Percentiles rank a stretch among this genome's conserved stretches.
phyloP scores from a whole-genome alignment of 371 early-diverging fungal species.

The Mucor saturninus region DNA sequence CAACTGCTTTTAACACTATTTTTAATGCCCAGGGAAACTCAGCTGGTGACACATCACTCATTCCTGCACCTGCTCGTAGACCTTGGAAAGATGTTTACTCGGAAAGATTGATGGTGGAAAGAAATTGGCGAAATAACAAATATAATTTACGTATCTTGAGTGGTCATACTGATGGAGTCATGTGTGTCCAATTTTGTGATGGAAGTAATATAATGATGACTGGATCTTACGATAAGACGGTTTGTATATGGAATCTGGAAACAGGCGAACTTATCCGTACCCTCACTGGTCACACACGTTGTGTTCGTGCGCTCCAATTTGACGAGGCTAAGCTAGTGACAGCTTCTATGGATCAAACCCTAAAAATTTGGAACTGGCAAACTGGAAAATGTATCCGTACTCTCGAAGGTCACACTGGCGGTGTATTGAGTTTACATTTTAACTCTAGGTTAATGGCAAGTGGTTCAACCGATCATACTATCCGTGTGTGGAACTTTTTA shows the following conservation, averaged over 20 bases:
- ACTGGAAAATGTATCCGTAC: slow-evolving; percentile 88
- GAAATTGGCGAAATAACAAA: slow-evolving; percentile 83
- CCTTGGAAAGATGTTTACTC: slow-evolving; percentile 87
- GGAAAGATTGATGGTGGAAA: slow-evolving; percentile 78
- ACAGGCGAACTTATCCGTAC: slow-evolving; percentile 73
- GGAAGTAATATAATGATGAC: slow-evolving; percentile 70
- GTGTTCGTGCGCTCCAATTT: slow-evolving; percentile 87
- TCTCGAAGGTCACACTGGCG: slow-evolving; percentile 82
- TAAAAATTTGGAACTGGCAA: slow-evolving; percentile 96
- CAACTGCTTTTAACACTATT: not conserved
- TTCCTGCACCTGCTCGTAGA: slow-evolving; percentile 28
- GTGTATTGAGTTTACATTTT: slow-evolving; percentile 87
- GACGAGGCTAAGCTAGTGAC: slow-evolving; percentile 84
- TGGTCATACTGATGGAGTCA: slow-evolving; percentile 88
- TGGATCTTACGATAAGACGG: slow-evolving; percentile 83
- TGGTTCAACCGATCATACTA: slow-evolving; percentile 85
- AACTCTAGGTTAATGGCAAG: slow-evolving; percentile 78
- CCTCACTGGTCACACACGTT: slow-evolving; percentile 85
- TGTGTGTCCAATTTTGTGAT: slow-evolving; percentile 88
- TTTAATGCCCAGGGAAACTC: not conserved
- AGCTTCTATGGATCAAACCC: slow-evolving; percentile 90
- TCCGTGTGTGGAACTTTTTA: slow-evolving; percentile 90
- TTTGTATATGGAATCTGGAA: slow-evolving; percentile 83
- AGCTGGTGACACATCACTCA: not conserved
- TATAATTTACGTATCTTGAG: slow-evolving; percentile 59